These are phyloP conservation scores for Fusarium multiceps DNA, from an alignment of 2,329 filamentous ascomycete species.

Conservation along the genomic window DNA sequence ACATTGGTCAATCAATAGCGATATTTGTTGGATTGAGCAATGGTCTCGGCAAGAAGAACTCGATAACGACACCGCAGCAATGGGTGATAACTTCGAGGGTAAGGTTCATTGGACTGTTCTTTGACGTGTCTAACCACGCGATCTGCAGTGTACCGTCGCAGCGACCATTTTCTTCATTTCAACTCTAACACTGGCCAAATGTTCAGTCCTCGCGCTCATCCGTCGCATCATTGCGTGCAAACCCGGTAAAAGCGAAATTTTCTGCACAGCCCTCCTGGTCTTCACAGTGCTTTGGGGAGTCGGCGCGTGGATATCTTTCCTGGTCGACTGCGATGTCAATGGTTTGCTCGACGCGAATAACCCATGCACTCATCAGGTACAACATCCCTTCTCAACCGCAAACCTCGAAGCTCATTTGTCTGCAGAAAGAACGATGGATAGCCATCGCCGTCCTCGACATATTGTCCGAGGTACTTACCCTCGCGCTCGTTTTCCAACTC, in stretches of 20 bases:
- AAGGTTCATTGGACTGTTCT: fast-evolving
- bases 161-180: constrained; percentile 24
- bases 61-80: constrained; percentile 22
- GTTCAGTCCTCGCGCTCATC: constrained; percentile 37
- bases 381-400: fast-evolving
- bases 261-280: constrained; percentile 24
- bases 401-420: too few species aligned
- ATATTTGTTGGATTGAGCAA: constrained; percentile 32
- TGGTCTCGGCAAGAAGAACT: constrained; percentile 34
- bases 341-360: constrained; percentile 14
- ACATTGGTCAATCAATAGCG: constrained; percentile 31
- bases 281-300: constrained; percentile 23
- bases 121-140: background rate
- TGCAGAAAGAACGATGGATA: constrained; percentile 20
- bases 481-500: constrained; percentile 23
- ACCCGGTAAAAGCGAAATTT: constrained; percentile 21
- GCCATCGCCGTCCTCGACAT: constrained; percentile 30
- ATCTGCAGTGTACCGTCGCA: constrained; percentile 16
- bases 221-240: constrained; percentile 36
- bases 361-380: constrained; percentile 33
- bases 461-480: constrained; percentile 20
- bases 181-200: constrained; percentile 24
- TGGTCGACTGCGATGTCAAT: constrained; percentile 16
- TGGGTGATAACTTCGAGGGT: constrained; percentile 29
- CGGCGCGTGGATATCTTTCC: constrained; percentile 16